Conservation (phyloP, 106 monocot species). For the Amphibolis antarctica region DNA sequence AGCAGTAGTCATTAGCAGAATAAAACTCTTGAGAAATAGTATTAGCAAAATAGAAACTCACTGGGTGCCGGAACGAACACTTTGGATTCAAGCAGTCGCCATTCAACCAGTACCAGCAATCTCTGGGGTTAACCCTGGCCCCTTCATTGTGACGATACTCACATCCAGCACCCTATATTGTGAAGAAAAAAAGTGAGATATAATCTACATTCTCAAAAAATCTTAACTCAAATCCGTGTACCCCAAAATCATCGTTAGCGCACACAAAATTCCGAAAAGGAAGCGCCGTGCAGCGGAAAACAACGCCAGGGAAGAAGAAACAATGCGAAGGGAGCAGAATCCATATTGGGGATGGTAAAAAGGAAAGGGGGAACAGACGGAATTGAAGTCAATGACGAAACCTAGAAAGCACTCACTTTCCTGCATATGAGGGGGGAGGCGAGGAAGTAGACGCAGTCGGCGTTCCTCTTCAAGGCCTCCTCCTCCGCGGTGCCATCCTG, state of each 20-base stretch:
- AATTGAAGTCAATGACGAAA: not conserved
- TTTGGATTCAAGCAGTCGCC: slow-evolving; percentile 71
- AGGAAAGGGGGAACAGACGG: no score
- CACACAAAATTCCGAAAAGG: no score
- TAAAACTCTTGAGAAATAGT: no score
- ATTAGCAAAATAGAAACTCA: slow-evolving; percentile 19
- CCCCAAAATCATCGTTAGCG: no score
- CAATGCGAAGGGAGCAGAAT: no score
- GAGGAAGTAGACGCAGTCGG: slow-evolving; percentile 30
- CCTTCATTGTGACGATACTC: slow-evolving; percentile 75
- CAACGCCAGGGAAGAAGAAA: not conserved
- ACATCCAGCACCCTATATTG: slow-evolving; percentile 63
- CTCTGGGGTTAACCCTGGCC: slow-evolving; percentile 70
- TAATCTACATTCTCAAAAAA: not conserved
- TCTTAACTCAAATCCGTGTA: no score
- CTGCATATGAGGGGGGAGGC: slow-evolving; percentile 28
- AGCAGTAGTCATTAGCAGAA: no score
- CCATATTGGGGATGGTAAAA: not conserved
- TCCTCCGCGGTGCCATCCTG: slow-evolving; percentile 22
- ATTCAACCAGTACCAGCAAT: slow-evolving; percentile 76
- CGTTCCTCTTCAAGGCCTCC: slow-evolving; percentile 23
- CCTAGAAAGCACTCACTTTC: slow-evolving; percentile 6
- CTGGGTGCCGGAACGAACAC: slow-evolving; percentile 74
- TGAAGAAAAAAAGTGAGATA: not conserved
- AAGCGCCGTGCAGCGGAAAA: not conserved